These are phyloP conservation scores for Mortierella polycephala DNA, from an alignment of 371 early-diverging fungal genomes.

Conservation along the genomic window DNA sequence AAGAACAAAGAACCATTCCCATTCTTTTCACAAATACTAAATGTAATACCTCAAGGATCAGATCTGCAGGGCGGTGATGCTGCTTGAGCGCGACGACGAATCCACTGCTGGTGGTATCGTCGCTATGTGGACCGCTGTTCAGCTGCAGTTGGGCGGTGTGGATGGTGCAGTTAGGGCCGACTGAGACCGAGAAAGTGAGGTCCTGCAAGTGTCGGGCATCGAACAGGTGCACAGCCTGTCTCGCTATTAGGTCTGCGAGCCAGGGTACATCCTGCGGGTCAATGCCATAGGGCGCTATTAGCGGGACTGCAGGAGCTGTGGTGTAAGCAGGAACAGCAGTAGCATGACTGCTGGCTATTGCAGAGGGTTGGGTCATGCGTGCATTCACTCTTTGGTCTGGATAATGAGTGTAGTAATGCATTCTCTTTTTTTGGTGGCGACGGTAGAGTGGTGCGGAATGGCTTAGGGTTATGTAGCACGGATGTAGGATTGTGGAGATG, in stretches of 20 bases:
- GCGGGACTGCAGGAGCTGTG: constrained; percentile 5
- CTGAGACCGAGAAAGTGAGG: constrained; percentile 24
- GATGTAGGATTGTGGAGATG: too few relatives aligned
- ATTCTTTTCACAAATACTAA: too few relatives aligned
- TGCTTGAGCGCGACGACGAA: constrained; percentile 41
- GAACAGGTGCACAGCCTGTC: constrained; percentile 30
- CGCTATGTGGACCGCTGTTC: neutral
- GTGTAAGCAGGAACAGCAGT: neutral
- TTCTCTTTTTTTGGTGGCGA: neutral
- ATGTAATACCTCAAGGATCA: constrained; percentile 40
- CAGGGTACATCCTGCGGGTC: constrained; percentile 49
- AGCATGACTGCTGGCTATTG: neutral
- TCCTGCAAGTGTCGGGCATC: constrained; percentile 31
- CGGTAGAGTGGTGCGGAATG: too few relatives aligned
- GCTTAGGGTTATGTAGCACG: too few relatives aligned
- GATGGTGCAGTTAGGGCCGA: constrained; percentile 28
- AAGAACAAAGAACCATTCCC: too few relatives aligned
- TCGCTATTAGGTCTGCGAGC: constrained; percentile 37
- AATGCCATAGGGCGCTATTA: constrained; percentile 35
- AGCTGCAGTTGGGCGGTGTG: constrained; percentile 34
- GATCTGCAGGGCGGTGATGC: constrained; percentile 39
- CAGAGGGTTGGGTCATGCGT: neutral
- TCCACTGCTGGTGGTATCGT: neutral
- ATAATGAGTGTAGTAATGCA: neutral
- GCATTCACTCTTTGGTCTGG: neutral